These are phyloP conservation scores for Pythium sukuiense DNA, from an alignment of 352 stramenopile genomes.

Conservation along the genomic window DNA sequence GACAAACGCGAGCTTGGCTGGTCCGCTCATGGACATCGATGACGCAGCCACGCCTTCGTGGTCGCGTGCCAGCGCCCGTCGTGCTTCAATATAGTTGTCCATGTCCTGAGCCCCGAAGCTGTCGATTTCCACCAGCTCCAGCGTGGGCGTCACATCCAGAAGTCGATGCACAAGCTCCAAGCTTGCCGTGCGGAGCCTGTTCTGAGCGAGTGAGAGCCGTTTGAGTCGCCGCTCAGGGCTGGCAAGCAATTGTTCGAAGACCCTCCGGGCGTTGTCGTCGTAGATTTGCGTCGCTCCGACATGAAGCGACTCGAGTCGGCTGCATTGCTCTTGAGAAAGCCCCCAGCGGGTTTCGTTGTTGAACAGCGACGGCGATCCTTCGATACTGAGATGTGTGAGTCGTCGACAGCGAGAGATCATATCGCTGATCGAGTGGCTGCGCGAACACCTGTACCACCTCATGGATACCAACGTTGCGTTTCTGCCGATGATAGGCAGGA, in stretches of 20 bases:
- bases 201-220: constrained; percentile 16
- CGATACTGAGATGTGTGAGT: constrained; percentile 7
- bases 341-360: background rate
- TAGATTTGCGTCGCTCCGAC: constrained; percentile 4
- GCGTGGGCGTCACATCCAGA: constrained; percentile 1
- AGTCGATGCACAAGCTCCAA: constrained; percentile 4
- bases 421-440: background rate
- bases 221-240: background rate
- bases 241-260: constrained; percentile 7
- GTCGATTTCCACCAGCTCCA: constrained; percentile 17
- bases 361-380: constrained; percentile 8
- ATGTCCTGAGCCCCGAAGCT: constrained; percentile 10
- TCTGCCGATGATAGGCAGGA: constrained; percentile 1
- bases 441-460: constrained; percentile 8
- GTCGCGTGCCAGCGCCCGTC: constrained; percentile 6
- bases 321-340: background rate
- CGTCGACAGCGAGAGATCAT: background rate
- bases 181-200: constrained; percentile 1
- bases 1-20: constrained; percentile 16
- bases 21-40: background rate
- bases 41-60: constrained; percentile 9
- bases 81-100: constrained; percentile 8
- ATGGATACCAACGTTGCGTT: constrained; percentile 7
- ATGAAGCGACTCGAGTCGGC: background rate
- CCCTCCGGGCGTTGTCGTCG: background rate